Conservation (phyloP, 805 yeast species). For the Zygosaccharomyces pseudorouxii region DNA sequence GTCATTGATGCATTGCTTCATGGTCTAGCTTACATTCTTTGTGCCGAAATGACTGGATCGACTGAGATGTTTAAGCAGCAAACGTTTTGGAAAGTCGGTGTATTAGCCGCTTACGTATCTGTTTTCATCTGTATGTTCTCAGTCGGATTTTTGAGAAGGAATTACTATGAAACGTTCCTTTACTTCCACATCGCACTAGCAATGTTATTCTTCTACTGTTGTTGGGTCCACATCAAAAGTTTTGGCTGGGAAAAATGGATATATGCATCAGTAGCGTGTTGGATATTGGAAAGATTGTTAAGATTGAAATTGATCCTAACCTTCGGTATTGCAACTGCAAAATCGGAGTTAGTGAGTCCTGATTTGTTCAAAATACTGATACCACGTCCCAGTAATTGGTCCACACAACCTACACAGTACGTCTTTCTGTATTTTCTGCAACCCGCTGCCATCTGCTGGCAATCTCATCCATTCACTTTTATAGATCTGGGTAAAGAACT, state of each 20-base stretch:
- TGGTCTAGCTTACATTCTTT: conserved; percentile 37
- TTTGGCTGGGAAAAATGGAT: conserved; percentile 43
- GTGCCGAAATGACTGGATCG: conserved; percentile 27
- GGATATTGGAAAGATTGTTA: conserved; percentile 41
- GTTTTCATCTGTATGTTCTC: conserved; percentile 33
- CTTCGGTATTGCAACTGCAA: conserved; percentile 22
- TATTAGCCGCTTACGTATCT: conserved; percentile 33
- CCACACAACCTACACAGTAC: conserved; percentile 42
- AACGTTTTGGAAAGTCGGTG: conserved; percentile 42
- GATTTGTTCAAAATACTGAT: conserved; percentile 21
- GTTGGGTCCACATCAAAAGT: conserved; percentile 45
- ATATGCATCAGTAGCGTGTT: conserved; percentile 36
- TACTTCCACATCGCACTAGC: conserved; percentile 41
- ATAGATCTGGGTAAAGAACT: conserved; percentile 39
- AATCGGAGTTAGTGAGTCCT: conserved; percentile 16
- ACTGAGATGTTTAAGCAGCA: conserved; percentile 10
- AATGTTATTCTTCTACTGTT: conserved; percentile 40
- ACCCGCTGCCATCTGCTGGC: conserved; percentile 44
- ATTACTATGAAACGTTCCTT: conserved; percentile 45
- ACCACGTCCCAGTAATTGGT: conserved; percentile 32
- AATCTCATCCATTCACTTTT: conserved; percentile 55
- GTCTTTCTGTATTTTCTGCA: conserved; percentile 46
- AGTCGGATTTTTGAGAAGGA: conserved; percentile 33
- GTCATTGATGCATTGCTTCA: conserved; percentile 39
- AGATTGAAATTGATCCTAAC: conserved; percentile 34